Evolutionary conservation across 345 rosid genomes (phyloP).

Genomic region (Clarkia xantiana): DNA sequence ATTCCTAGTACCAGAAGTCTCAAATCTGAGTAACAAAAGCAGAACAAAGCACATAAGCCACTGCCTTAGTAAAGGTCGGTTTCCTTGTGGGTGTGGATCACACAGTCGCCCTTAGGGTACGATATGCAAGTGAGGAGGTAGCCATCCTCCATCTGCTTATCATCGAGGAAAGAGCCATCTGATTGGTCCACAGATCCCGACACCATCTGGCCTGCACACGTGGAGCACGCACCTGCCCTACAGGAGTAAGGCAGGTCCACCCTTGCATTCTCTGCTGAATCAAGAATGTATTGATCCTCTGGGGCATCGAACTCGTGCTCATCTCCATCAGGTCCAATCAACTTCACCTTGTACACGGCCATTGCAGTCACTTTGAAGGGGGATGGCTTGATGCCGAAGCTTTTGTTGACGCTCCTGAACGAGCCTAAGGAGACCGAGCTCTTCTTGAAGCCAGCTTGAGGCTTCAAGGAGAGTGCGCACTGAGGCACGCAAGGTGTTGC

Average conservation of each 20-base stretch:
- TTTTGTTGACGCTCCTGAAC: slow-evolving; percentile 12
- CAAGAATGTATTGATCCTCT: slow-evolving; percentile 34
- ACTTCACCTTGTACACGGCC: slow-evolving; percentile 33
- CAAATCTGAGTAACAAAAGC: background rate
- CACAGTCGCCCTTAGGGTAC: slow-evolving; percentile 36
- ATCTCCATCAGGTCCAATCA: slow-evolving; percentile 36
- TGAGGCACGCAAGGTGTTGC: slow-evolving; percentile 16
- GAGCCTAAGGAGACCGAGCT: slow-evolving; percentile 15
- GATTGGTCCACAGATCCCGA: slow-evolving; percentile 40
- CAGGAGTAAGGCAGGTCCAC: slow-evolving; percentile 44
- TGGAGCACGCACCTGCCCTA: slow-evolving; percentile 49
- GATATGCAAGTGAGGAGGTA: slow-evolving; percentile 39
- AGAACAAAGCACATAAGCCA: background rate
- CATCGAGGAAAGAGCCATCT: slow-evolving; percentile 47
- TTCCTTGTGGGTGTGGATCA: slow-evolving; percentile 47
- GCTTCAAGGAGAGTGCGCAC: slow-evolving; percentile 9
- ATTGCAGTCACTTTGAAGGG: slow-evolving; percentile 24
- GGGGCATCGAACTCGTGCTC: slow-evolving; percentile 34
- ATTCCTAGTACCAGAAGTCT: background rate
- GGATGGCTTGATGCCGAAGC: slow-evolving; percentile 24
- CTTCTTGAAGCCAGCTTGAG: slow-evolving; percentile 13
- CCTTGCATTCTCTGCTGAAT: slow-evolving; percentile 42
- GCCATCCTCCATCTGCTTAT: slow-evolving; percentile 31
- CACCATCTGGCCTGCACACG: slow-evolving; percentile 33
- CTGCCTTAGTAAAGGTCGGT: slow-evolving; percentile 18